Base-by-base conservation (phyloP, 345 rosid species). In the Garcia nutans region DNA sequence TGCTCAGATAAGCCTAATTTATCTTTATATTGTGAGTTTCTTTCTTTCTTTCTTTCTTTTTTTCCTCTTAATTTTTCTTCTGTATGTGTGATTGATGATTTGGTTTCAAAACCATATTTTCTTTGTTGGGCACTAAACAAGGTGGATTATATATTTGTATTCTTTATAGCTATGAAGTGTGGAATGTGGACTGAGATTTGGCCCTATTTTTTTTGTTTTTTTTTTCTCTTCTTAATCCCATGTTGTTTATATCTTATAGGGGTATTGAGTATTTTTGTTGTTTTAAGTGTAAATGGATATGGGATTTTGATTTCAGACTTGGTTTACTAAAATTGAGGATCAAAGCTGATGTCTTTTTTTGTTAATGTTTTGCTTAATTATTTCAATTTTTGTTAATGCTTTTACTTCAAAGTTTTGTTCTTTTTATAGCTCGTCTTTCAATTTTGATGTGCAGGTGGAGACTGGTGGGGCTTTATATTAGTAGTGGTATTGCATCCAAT, bases 401-500 rank as follows among this genome's bases (percentile, higher is more conserved):
- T 24, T 65, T 65, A 42, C 19, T 70, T 73, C 13, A 19, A 66
- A n/a, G 47, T 69, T 50, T 69, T 71, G 47, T 5, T 67, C 13
- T 65, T 44, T 66, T 70, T 70, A 55, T 49, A 22, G 50, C 22
- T 26, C 9, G n/a, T 60, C 20, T 9, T 11, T 76, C 3, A 26
- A 10, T 64, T 49, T 63, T 67, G 54, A 11, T 76, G 28, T 80
- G 79, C 82, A 86, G 60, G 49, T 74, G 49, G 72, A 41, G 49
- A 66, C 45, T 72, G 81, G 60, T 49, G 74, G 77, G 73, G 55
- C 41, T 69, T 79, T n/a, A n/a, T 60, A 50, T 75, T 49, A 31
- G 60, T 42, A 72, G 67, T 37, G 50, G 50, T 75, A 59, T 62
- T 82, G 84, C 86, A 82, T 86, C 87, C 85, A 68, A 55, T 78